Evolutionary conservation across 257 asterid species (phyloP), one percentile per base, ranked within the genome.

Genomic region (Lycium ferocissimum): DNA sequence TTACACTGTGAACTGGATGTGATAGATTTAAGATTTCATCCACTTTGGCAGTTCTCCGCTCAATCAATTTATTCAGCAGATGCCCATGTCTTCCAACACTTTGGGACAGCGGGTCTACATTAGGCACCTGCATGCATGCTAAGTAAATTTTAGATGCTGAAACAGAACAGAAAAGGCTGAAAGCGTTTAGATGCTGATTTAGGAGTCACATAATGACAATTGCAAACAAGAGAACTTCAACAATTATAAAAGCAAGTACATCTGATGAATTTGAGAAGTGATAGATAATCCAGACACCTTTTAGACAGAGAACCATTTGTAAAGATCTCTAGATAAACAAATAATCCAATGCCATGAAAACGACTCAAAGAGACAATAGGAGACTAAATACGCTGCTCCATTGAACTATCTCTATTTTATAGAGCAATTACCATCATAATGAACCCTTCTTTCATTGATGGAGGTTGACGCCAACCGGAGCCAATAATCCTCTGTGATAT

Each of bases 61-160:
- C 86, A 70, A 86, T 91, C 86, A 85, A 89, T 59, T 88, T 92
- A 26, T 91, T 88, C 89, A 90, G 89, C 89, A 88, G 84, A 85
- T 87, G 87, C 82, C 86, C 91, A 75, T 86, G 85, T 87, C 89
- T 86, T 61, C 85, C 81, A 82, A 75, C 91, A 85, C 87, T 95
- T 90, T 90, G 91, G 85, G 93, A 91, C 67, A 92, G 87, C 72
- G 62, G 92, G 84, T 86, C 88, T 71, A 87, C 87, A 86, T 86
- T 86, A 88, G 95, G 92, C 91, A 93, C 94, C 98, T 94, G 98
- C 97, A 89, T 88, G 94, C 95, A 90, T 53, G 97, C 98, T 95
- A 94, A 85, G 94, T 90, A 92, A 96, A 91, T 92, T 86, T 95
- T 93, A 94, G 94, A 63, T 13, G 14, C 63, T 26, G 65, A 53